These are phyloP conservation scores for Monarda citriodora DNA, from an alignment of 305 asterid genomes.

Conservation along the genomic window DNA sequence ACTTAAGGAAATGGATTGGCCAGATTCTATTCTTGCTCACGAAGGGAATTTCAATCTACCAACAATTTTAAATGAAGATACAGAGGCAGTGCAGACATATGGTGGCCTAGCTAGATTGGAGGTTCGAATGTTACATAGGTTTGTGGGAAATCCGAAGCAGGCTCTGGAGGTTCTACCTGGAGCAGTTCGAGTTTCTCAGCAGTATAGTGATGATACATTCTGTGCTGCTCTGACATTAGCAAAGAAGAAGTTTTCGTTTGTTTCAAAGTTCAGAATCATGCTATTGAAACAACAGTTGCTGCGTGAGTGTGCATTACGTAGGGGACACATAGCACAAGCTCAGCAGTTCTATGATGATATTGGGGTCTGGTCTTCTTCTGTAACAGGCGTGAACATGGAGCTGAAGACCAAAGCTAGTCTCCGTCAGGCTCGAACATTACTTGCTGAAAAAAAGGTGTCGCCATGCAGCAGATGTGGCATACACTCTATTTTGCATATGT, in stretches of 20 bases:
- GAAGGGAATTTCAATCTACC: no score
- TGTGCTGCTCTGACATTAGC: conserved; percentile 81
- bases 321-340: conserved; percentile 87
- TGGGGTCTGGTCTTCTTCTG: conserved; percentile 88
- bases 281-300: conserved; percentile 82
- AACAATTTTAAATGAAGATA: no score
- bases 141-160: no score
- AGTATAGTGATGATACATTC: no score
- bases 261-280: conserved; percentile 82
- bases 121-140: no score
- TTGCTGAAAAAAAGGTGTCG: conserved; percentile 89
- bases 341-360: conserved; percentile 85
- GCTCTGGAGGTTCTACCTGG: no score
- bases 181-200: no score
- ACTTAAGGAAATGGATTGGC: no score
- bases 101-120: no score
- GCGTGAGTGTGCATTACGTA: conserved; percentile 88
- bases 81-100: no score
- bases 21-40: no score
- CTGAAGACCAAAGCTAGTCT: conserved; percentile 86
- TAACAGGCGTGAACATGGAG: conserved; percentile 93
- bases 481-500: conserved; percentile 78
- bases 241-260: conserved; percentile 74
- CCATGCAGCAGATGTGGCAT: conserved; percentile 94
- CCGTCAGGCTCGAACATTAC: conserved; percentile 91